These are phyloP conservation scores for Aspergillus sergii DNA, from an alignment of 2,329 filamentous ascomycete species.

Conservation along the genomic window DNA sequence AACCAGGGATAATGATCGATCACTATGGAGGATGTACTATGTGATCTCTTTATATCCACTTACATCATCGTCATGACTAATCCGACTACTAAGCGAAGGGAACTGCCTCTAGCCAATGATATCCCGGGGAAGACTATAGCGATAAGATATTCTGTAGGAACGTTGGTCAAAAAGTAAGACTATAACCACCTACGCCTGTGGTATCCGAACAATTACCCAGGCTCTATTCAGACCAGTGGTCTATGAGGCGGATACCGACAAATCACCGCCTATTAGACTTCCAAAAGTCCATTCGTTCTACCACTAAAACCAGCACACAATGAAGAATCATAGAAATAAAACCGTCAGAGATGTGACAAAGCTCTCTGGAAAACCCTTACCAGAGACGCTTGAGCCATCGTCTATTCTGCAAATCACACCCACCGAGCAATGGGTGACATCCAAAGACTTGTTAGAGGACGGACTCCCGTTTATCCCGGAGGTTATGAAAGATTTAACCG, in stretches of 20 bases:
- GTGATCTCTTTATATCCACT: not conserved
- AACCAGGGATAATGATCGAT: no score
- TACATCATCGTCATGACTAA: not conserved
- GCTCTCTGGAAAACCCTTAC: slow-evolving; percentile 31
- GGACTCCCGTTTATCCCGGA: slow-evolving; percentile 29
- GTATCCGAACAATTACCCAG: not conserved
- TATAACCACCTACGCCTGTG: not conserved
- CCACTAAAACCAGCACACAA: not conserved
- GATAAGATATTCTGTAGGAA: not conserved
- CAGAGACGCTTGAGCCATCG: slow-evolving; percentile 32
- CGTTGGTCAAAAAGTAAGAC: not conserved
- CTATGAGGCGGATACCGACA: not conserved
- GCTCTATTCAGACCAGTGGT: not conserved
- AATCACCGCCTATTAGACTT: not conserved
- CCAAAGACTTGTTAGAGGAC: slow-evolving; percentile 30
- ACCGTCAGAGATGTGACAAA: slow-evolving; percentile 26
- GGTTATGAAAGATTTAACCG: slow-evolving; percentile 53
- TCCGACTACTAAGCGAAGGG: not conserved
- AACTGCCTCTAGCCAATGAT: not conserved
- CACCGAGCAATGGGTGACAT: slow-evolving; percentile 36
- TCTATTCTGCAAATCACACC: slow-evolving; percentile 16
- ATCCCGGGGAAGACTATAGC: not conserved
- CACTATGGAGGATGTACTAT: no score
- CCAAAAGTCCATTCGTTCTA: not conserved
- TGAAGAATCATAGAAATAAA: slow-evolving; percentile 16